Evolutionary conservation across 192 early-diverging fungal species (phyloP).

Genomic region (Tieghemiomyces parasiticus): DNA sequence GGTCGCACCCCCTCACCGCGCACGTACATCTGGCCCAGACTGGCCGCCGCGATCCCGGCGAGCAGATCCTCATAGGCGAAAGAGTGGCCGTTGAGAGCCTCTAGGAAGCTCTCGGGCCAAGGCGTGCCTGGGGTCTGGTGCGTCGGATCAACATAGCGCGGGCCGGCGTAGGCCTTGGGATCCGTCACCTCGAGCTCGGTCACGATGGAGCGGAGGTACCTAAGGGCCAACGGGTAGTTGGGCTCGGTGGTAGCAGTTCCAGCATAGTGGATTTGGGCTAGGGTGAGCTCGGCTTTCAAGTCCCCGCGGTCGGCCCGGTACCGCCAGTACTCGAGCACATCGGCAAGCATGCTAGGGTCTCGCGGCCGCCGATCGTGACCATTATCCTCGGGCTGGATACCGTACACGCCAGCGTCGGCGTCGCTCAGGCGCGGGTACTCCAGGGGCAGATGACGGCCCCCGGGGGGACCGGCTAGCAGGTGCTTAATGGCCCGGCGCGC

Average conservation of each 20-base stretch:
- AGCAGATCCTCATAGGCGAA: conserved; percentile 13
- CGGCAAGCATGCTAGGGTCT: conserved; percentile 42
- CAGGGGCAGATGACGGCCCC: conserved; percentile 56
- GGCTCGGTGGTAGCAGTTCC: conserved; percentile 35
- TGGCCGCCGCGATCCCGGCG: conserved; percentile 60
- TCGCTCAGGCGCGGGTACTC: conserved; percentile 55
- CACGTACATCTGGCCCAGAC: conserved; percentile 77
- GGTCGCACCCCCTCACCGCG: conserved; percentile 69
- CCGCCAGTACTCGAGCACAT: conserved; percentile 62
- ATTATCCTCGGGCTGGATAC: conserved; percentile 58
- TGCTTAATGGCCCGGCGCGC: conserved; percentile 60
- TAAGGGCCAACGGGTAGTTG: conserved; percentile 15
- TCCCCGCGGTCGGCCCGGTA: conserved; percentile 49
- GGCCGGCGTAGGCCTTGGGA: neutral
- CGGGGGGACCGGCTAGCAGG: conserved; percentile 62
- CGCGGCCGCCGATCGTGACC: conserved; percentile 15
- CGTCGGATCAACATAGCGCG: neutral
- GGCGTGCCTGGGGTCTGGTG: neutral
- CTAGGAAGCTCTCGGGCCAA: conserved; percentile 8
- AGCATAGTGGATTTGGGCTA: conserved; percentile 73
- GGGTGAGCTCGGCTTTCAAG: conserved; percentile 41
- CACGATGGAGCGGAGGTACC: conserved; percentile 17
- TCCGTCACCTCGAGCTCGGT: neutral
- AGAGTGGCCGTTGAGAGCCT: neutral
- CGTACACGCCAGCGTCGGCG: conserved; percentile 70